Evolutionary conservation across 441 rosid species (phyloP).

Genomic region (Omphalea diandra): DNA sequence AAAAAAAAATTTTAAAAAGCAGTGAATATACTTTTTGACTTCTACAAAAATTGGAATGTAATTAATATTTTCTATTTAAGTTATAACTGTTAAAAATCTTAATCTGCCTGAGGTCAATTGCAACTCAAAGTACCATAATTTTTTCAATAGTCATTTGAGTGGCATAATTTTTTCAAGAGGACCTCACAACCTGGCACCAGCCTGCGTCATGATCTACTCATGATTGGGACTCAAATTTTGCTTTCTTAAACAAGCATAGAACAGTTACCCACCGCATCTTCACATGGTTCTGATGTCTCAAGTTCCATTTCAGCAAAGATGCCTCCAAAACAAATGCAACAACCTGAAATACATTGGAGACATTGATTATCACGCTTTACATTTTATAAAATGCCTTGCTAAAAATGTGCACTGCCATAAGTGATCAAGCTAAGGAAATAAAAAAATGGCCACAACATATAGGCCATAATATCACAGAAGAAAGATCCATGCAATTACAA

Average conservation of each 20-base stretch:
- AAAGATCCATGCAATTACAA: not conserved
- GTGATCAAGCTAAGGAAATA: slow-evolving; percentile 4
- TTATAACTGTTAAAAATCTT: no score
- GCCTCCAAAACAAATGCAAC: slow-evolving; percentile 99
- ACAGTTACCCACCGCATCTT: slow-evolving; percentile 63
- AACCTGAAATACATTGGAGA: slow-evolving; percentile 51
- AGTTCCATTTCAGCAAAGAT: slow-evolving; percentile 90
- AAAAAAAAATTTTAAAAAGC: no score
- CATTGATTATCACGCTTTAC: slow-evolving; percentile 12
- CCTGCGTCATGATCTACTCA: not conserved
- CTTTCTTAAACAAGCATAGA: slow-evolving; percentile 5
- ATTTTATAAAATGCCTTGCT: not conserved
- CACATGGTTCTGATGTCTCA: slow-evolving; percentile 54
- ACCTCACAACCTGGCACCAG: not conserved
- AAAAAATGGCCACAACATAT: not conserved
- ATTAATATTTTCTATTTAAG: not conserved
- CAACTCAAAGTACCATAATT: not conserved
- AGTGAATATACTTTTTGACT: no score
- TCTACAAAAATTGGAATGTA: no score
- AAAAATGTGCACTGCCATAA: no score
- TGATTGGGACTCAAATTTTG: not conserved
- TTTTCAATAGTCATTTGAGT: not conserved
- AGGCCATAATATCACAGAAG: not conserved
- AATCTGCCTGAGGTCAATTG: no score
- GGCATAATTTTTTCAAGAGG: not conserved